Evolutionary conservation across 345 rosid species (phyloP).

Genomic region (Pseudoturritis turrita): DNA sequence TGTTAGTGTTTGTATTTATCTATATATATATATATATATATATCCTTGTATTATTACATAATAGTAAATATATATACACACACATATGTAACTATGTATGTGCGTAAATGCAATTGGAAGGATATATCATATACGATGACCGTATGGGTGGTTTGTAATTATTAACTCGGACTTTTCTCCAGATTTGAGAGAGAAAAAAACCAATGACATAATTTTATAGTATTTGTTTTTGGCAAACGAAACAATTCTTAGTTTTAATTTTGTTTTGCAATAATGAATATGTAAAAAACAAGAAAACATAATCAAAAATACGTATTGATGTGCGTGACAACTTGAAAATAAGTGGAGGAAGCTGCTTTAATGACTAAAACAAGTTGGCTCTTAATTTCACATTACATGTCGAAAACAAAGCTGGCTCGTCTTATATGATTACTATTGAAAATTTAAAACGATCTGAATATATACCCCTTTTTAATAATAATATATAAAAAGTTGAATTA

Average conservation of each 20-base stretch:
- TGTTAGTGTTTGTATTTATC: background rate
- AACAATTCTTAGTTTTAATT: background rate
- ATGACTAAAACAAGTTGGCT: conserved; percentile 19
- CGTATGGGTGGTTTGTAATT: background rate
- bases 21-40: background rate
- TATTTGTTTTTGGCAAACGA: background rate
- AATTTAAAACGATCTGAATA: no score
- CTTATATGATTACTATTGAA: no score
- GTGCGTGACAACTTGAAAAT: conserved; percentile 9
- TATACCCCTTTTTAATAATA: no score
- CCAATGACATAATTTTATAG: background rate
- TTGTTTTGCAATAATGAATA: background rate
- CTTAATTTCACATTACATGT: background rate
- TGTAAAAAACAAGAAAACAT: background rate
- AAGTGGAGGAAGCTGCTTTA: background rate
- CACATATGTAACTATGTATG: background rate
- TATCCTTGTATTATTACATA: background rate
- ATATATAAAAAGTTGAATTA: no score
- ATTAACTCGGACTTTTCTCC: background rate
- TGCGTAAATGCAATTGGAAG: background rate
- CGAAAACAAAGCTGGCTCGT: background rate
- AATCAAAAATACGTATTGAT: background rate
- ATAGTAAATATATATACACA: background rate
- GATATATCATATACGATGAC: background rate
- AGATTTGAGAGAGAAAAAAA: background rate